Evolutionary conservation across 495 filamentous ascomycete species (phyloP), one percentile per base, ranked within the genome.

Genomic region (Pyrenopolyporus hunteri): DNA sequence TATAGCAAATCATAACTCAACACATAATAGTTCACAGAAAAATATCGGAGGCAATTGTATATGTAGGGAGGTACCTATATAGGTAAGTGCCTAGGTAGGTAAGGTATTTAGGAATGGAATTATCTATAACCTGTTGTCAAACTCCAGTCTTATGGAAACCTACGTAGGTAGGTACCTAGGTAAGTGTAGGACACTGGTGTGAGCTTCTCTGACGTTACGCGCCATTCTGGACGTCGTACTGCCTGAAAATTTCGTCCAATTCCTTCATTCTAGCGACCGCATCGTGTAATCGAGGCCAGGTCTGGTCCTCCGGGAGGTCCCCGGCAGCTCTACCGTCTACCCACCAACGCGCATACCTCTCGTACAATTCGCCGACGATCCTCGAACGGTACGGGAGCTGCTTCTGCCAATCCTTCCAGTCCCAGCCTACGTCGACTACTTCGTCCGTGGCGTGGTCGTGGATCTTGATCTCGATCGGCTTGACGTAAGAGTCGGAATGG

Each of bases 351-450:
- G 76, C 77, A 55, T 78, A 80, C 2, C 59, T 74, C 65, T 84
- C 81, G 57, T 85, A 85, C 11, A 85, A 32, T 10, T 73, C 61
- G 0, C 67, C 83, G 25, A 84, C 72, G 63, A 77, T 76, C 49
- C 77, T 69, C 4, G 74, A 74, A 3, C 63, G 56, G 3, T 63
- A 10, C 2, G 74, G 72, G 11, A 78, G 53, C 28, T 71, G 73
- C 46, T 71, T 48, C 25, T 75, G 75, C 66, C 76, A 78, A 6
- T 70, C 73, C 37, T 75, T 69, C 64, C 71, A 76, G 4, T 74
- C 70, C 72, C 78, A 78, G 4, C 73, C 68, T 0, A 83, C 62
- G 29, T 67, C 63, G 28, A 80, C 70, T 1, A 81, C 74, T 32
- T 71, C 67, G 17, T 79, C 71, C 13, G 68, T 71, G 23, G 56